Conservation (phyloP, 805 yeast genomes). For the Peterozyma xylosa region DNA sequence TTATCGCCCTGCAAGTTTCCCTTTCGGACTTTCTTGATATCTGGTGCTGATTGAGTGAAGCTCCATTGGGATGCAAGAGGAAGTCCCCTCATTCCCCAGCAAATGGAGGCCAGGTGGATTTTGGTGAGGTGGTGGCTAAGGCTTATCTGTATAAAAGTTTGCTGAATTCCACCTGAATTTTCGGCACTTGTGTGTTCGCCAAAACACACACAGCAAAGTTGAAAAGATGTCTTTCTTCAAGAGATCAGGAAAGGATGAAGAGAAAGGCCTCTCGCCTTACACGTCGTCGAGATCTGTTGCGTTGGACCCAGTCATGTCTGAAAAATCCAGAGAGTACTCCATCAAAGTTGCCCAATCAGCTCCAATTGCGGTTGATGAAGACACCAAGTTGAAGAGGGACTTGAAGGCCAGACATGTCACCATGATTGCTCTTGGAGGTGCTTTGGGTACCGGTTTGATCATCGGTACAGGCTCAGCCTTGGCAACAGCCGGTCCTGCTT, state of each 20-base stretch:
- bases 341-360: constrained; percentile 36
- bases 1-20: no score
- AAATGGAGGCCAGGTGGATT: no score
- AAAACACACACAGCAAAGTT: neutral
- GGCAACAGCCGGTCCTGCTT: constrained; percentile 63
- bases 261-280: neutral
- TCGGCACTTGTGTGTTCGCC: neutral
- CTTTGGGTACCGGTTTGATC: constrained; percentile 73
- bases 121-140: no score
- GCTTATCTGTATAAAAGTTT: no score
- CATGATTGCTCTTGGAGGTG: constrained; percentile 75
- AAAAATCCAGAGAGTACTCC: constrained; percentile 37
- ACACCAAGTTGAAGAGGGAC: constrained; percentile 36
- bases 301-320: constrained; percentile 5
- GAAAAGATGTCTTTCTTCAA: neutral
- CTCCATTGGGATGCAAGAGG: no score
- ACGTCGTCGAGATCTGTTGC: neutral
- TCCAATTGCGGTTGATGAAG: constrained; percentile 32
- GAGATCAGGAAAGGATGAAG: neutral
- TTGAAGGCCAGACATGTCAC: constrained; percentile 44
- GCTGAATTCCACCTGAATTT: neutral
- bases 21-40: no score
- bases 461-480: constrained; percentile 73
- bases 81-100: no score
- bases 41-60: no score